Percentiles rank a stretch among this genome's conserved stretches.
These are phyloP conservation scores for Phytophthora sojae DNA, from an alignment of 352 stramenopile genomes.

Conservation along the genomic window DNA sequence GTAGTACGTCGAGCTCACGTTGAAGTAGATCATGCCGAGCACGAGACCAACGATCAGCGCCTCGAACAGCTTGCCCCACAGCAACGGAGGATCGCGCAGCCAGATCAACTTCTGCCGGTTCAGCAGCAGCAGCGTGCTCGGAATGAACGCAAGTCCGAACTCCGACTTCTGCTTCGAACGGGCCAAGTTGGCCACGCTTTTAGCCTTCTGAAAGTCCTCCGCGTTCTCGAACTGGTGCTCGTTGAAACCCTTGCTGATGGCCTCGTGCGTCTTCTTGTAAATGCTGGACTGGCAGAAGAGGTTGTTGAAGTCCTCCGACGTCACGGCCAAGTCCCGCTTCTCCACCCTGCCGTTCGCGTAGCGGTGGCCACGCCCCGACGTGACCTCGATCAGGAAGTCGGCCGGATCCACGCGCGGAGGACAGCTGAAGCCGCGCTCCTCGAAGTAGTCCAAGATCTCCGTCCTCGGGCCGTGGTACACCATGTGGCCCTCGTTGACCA, in stretches of 20 bases:
- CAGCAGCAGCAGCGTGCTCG: slow-evolving; percentile 59
- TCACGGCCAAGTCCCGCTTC: slow-evolving; percentile 36
- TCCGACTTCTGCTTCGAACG: slow-evolving; percentile 60
- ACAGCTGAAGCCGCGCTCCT: slow-evolving; percentile 73
- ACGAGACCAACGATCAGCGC: slow-evolving; percentile 80
- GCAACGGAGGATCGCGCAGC: slow-evolving; percentile 61
- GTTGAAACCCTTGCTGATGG: slow-evolving; percentile 59
- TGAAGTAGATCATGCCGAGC: slow-evolving; percentile 82
- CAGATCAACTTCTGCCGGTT: slow-evolving; percentile 75
- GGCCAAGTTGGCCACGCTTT: slow-evolving; percentile 54
- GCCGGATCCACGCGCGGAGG: slow-evolving; percentile 71
- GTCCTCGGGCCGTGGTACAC: slow-evolving; percentile 92
- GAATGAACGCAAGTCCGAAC: slow-evolving; percentile 59
- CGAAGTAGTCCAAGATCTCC: slow-evolving; percentile 89
- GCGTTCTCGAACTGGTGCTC: slow-evolving; percentile 63
- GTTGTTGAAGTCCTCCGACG: slow-evolving; percentile 63
- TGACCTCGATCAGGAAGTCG: slow-evolving; percentile 78
- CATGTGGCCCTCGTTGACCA: slow-evolving; percentile 93
- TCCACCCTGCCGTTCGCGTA: slow-evolving; percentile 54
- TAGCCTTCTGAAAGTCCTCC: slow-evolving; percentile 64
- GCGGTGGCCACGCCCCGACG: slow-evolving; percentile 57
- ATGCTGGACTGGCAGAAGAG: slow-evolving; percentile 65
- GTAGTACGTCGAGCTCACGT: slow-evolving; percentile 64
- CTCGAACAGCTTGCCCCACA: slow-evolving; percentile 77
- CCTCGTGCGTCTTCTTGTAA: slow-evolving; percentile 59